Base-by-base conservation (phyloP, 495 filamentous ascomycete species). In the Talaromyces ruber region DNA sequence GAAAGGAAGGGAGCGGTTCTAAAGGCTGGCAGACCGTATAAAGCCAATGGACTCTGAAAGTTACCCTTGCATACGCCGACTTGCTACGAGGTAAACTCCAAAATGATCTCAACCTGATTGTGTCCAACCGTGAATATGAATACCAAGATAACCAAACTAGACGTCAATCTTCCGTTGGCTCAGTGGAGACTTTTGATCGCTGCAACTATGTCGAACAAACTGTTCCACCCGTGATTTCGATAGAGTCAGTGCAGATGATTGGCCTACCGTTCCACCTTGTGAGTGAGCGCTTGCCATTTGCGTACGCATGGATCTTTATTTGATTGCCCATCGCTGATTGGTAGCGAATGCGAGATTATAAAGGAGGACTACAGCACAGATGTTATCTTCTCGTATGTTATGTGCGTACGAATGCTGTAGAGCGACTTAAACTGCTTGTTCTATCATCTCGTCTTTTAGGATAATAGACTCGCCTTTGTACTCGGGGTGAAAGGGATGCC, bases 121-220 rank as follows among this genome's bases (percentile, higher is more conserved):
- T 59, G 2, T 22, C 26, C 30, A 5, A n/a, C 14, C 5, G 45
- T 45, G 29, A 51, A 1, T 2, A 29, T 4, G 63, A 62, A 47
- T 37, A 43, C 9, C 63, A 65, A 43, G 63, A 60, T 2, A 65
- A 65, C 26, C 58, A 60, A 34, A 45, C 24, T 9, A 21, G 6
- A 21, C 28, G 22, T 7, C 24, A 60, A 21, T 60, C n/a, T 34
- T 9, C 16, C 6, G 51, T 52, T 51, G 59, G 60, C 7, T 37
- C 43, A 37, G 24, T 22, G n/a, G 16, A 43, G 11, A 34, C 34
- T 4, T 65, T 65, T 30, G 63, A 65, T 45, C 63, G 52, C 29
- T 29, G 1, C 2, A 65, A 65, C 18, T 62, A 65, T 29, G 60
- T 65, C 18, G 63, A 65, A 37, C 63, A 59, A 28, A 45, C 62